Base-by-base conservation (phyloP, 345 rosid genomes). In the Eucalyptus regnans region DNA sequence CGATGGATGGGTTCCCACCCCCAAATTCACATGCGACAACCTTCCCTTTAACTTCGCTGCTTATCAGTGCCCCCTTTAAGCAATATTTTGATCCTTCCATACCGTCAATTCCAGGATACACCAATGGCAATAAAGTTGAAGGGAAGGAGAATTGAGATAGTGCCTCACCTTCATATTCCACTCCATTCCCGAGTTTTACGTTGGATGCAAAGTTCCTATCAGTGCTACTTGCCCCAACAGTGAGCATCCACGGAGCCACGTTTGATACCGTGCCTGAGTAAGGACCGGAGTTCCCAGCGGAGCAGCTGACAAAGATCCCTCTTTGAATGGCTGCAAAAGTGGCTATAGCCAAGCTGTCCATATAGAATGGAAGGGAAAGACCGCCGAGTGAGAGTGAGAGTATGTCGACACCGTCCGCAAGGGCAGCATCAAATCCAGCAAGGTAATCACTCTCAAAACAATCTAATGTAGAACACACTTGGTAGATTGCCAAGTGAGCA, bases 201-300 rank as follows among this genome's bases (percentile, higher is more conserved):
- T 46, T 87, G 80, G 80, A 88, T 29, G n/a, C 49, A 15, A 86
- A 51, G 84, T 43, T 52, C 84, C 88, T 37, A 49, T 89, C 88
- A 41, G 80, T 66, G 48, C 79, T 89, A 81, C 88, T 89, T 9
- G 88, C 90, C 43, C 88, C 88, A 41, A 89, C 88, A 12, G 90
- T 89, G 50, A 89, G 86, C 71, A 89, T 43, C 90, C 90, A 89
- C 2, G 90, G 90, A n/a, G 90, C 90, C 83, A 51, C 90, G 27
- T 89, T 89, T 6, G 79, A 71, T 54, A 86, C 7, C 2, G 79
- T 41, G 52, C 12, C 17, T 4, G 1, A 9, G 12, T 13, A 0
- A 10, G 90, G 86, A 51, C 90, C 90, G 3, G 5, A 0, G 31
- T 89, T 89, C 56, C 90, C 88, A 12, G 90, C 88, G 1, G 66